Evolutionary conservation across 257 asterid genomes (phyloP).

Genomic region (Solanum paucissectum): DNA sequence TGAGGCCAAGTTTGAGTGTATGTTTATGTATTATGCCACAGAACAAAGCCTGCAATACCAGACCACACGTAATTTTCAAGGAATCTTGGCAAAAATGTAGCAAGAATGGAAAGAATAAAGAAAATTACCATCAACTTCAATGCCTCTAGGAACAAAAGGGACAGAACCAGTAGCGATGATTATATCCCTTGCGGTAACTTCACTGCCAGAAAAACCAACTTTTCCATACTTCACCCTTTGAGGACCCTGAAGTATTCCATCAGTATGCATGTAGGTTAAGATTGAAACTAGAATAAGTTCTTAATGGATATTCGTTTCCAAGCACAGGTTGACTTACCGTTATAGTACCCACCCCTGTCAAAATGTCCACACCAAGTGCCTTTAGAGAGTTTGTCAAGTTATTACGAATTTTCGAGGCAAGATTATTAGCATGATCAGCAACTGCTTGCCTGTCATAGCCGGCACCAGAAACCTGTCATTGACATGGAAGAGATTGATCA

Average conservation of each 20-base stretch:
- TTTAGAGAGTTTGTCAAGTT: conserved; percentile 86
- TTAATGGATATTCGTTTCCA: neutral
- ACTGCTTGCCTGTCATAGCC: conserved; percentile 87
- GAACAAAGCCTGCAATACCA: neutral
- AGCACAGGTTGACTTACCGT: conserved; percentile 39
- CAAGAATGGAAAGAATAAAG: neutral
- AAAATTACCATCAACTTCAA: conserved; percentile 83
- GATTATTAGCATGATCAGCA: conserved; percentile 85
- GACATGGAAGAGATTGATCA: neutral
- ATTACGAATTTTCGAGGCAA: conserved; percentile 77
- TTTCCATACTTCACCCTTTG: conserved; percentile 64
- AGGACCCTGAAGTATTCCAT: conserved; percentile 53
- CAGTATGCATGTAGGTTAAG: neutral
- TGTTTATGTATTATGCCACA: neutral
- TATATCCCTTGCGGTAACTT: conserved; percentile 74
- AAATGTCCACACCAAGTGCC: conserved; percentile 90
- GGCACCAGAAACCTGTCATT: conserved; percentile 74
- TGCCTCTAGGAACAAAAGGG: conserved; percentile 91
- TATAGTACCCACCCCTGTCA: conserved; percentile 81
- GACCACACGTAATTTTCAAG: neutral
- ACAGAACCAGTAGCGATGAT: conserved; percentile 91
- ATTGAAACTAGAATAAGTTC: neutral
- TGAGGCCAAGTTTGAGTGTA: neutral
- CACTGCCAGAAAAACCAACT: conserved; percentile 20
- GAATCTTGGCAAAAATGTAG: neutral